Evolutionary conservation across 768 basidiomycete genomes (phyloP), one percentile per base, ranked within the genome.

Genomic region (Paxillus involutus): DNA sequence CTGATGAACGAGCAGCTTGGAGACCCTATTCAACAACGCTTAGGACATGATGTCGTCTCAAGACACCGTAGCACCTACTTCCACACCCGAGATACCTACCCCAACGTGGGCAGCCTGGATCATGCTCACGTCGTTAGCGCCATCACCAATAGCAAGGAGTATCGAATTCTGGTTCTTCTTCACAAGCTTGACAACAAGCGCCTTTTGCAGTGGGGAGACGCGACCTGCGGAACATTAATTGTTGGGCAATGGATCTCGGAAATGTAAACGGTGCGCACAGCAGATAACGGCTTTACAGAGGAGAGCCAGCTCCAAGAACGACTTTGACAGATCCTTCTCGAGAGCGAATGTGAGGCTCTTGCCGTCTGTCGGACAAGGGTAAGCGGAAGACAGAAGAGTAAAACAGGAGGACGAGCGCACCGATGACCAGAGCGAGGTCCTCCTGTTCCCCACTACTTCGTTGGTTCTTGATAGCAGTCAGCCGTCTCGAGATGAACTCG

Each of bases 211-310:
- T 6, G 97, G 97, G 6, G 96, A 98, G 9, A 99, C 97, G 60
- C 96, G 96, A 73, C 94, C 92, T 92, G 58, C 17, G 49, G 24
- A 39, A 24, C 4, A 16, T 26, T 21, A 7, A n/a, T 19, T 26
- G 14, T n/a, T 35, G 30, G 17, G 10, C 35, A 7, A 17, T 19
- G 5, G 6, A 30, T 10, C 11, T 13, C 36, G 21, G 13, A 19
- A 45, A 43, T 55, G 26, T 63, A 21, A 35, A 26, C 21, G 49
- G 44, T 2, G 60, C 66, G n/a, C 36, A 95, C 96, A 99, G 71
- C 96, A 98, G 36, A 99, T 88, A 46, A 98, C 97, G 30, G 97
- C 96, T 65, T 98, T 98, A 78, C 97, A 99, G 87, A 98, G 87
- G 61, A 98, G 85, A 1, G 96, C 96, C 37, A 99, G 75, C 68